A percentile compares a stretch with the other conserved stretches of the same genome.
Conservation (phyloP, 2,329 filamentous ascomycete species). For the Pseudogymnoascus sp. region DNA sequence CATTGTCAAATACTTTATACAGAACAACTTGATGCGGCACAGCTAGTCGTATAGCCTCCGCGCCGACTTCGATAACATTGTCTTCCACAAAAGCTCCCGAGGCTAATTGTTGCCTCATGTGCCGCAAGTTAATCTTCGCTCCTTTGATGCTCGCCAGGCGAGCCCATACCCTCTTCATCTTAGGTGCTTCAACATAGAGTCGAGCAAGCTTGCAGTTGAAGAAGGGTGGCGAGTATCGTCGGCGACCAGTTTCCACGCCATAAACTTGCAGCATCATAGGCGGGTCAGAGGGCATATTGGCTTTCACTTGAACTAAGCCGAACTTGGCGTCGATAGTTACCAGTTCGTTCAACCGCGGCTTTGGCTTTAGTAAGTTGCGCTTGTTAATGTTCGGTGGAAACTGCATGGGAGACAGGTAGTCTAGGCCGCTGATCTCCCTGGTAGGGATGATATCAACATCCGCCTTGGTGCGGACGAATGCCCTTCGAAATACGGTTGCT, state of each 20-base stretch:
- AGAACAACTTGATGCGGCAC: constrained; percentile 88
- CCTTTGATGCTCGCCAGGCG: constrained; percentile 77
- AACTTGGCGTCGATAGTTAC: constrained; percentile 76
- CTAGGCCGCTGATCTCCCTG: constrained; percentile 11
- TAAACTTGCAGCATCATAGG: constrained; percentile 85
- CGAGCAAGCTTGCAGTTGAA: constrained; percentile 67
- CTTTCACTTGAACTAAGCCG: constrained; percentile 77
- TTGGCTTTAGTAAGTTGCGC: constrained; percentile 10
- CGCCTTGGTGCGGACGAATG: constrained; percentile 49
- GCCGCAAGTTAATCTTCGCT: constrained; percentile 70
- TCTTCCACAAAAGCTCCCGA: constrained; percentile 56
- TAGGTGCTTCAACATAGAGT: constrained; percentile 81
- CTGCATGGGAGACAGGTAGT: constrained; percentile 23
- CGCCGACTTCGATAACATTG: constrained; percentile 72
- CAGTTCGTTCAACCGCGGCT: constrained; percentile 46
- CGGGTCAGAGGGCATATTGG: constrained; percentile 81
- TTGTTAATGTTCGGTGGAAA: constrained; percentile 19
- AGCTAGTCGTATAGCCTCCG: constrained; percentile 78
- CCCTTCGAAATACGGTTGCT: constrained; percentile 61
- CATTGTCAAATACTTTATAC: constrained; percentile 86
- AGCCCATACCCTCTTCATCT: constrained; percentile 77
- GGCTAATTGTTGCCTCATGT: constrained; percentile 61
- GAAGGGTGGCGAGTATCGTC: constrained; percentile 82
- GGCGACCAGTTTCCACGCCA: constrained; percentile 70
- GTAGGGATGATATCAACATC: constrained; percentile 29